Percentiles rank a stretch among this genome's conserved stretches.
Conservation (phyloP, 352 stramenopile species). For the Pythium aquatile region DNA sequence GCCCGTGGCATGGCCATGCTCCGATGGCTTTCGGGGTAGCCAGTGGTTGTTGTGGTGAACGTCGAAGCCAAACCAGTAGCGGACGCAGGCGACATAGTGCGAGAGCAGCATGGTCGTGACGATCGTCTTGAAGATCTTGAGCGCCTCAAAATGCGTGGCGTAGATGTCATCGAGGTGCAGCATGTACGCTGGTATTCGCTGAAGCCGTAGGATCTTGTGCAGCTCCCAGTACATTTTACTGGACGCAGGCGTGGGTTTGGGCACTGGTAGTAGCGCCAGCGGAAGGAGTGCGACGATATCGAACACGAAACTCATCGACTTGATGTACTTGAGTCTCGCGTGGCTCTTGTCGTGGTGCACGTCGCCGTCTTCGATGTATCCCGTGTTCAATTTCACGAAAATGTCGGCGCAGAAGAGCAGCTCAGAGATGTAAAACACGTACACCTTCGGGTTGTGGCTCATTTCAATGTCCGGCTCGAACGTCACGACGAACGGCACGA, state of each 20-base stretch:
- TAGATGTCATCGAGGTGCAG: slow-evolving; percentile 54
- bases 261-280: slow-evolving; percentile 26
- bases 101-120: slow-evolving; percentile 37
- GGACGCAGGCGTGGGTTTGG: slow-evolving; percentile 5
- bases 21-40: slow-evolving; percentile 24
- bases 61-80: slow-evolving; percentile 53
- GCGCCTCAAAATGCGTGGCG: slow-evolving; percentile 46
- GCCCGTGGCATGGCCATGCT: slow-evolving; percentile 11
- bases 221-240: slow-evolving; percentile 39
- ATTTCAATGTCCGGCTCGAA: slow-evolving; percentile 32
- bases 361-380: slow-evolving; percentile 48
- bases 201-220: slow-evolving; percentile 37
- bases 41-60: slow-evolving; percentile 35
- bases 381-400: slow-evolving; percentile 53
- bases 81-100: slow-evolving; percentile 47
- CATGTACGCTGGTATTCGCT: slow-evolving; percentile 40
- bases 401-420: slow-evolving; percentile 54
- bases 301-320: slow-evolving; percentile 43
- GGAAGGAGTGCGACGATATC: slow-evolving; percentile 48
- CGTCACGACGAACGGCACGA: slow-evolving; percentile 50
- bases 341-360: slow-evolving; percentile 30
- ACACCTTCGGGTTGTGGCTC: not conserved
- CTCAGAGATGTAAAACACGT: slow-evolving; percentile 43
- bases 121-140: slow-evolving; percentile 57
- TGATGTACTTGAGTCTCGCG: slow-evolving; percentile 43